These are phyloP conservation scores for Thelephora aurantiotincta DNA, from an alignment of 768 basidiomycete species.

Conservation along the genomic window DNA sequence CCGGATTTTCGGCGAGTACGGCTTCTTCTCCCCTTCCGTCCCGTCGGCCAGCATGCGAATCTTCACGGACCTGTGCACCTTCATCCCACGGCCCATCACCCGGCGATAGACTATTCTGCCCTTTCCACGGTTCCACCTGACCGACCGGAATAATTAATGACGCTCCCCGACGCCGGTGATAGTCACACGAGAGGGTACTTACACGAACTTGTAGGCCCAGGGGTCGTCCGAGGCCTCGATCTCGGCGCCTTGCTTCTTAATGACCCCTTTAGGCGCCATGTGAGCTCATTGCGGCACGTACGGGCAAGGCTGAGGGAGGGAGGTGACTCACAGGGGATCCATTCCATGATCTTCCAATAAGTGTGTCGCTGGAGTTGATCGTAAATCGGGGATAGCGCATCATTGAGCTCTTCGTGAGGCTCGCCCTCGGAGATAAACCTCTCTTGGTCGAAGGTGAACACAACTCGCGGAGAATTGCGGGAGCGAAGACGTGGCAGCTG, in stretches of 20 bases:
- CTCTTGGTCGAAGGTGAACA: constrained; percentile 6
- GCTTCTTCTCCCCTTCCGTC: not conserved
- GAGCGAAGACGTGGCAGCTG: not conserved
- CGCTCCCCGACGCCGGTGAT: not conserved
- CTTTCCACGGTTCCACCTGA: constrained; percentile 23
- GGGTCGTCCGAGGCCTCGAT: not conserved
- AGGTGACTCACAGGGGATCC: constrained; percentile 14
- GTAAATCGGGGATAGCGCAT: constrained; percentile 35
- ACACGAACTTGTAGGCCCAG: not conserved
- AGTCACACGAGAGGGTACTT: not conserved
- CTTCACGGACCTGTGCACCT: constrained; percentile 36
- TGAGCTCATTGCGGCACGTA: not conserved
- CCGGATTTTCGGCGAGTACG: not conserved
- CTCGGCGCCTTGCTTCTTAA: not conserved
- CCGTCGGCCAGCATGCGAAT: constrained; percentile 34
- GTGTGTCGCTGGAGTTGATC: constrained; percentile 39
- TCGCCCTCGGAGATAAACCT: constrained; percentile 16
- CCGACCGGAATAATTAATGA: not conserved
- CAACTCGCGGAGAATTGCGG: not conserved
- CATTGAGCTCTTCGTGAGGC: constrained; percentile 50
- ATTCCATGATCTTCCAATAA: constrained; percentile 58
- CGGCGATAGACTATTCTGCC: constrained; percentile 28
- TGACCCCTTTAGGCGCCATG: not conserved
- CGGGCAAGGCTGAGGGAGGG: not conserved
- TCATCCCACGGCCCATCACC: constrained; percentile 22